phyloP scores from a whole-genome alignment of 805 yeast genomes.

The Saccharomycopsis selenospora region DNA sequence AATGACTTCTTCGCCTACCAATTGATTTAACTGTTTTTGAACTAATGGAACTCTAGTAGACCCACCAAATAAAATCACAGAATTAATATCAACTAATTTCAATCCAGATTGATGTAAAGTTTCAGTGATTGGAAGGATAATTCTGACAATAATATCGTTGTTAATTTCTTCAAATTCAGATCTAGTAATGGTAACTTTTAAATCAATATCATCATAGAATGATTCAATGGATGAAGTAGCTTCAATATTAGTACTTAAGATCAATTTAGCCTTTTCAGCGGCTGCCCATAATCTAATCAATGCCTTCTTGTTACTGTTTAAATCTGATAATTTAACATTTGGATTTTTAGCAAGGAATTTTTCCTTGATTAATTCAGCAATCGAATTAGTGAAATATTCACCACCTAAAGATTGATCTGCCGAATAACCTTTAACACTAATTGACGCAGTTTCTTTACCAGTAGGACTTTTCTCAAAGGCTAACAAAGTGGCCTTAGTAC shows the following conservation, averaged over 20 bases:
- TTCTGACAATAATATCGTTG: constrained; percentile 37
- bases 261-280: constrained; percentile 82
- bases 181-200: constrained; percentile 59
- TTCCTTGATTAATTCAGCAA: constrained; percentile 53
- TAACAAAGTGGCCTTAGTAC: constrained; percentile 81
- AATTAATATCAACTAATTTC: constrained; percentile 37
- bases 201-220: constrained; percentile 64
- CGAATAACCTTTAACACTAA: constrained; percentile 69
- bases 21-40: constrained; percentile 48
- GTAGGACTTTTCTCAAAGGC: constrained; percentile 43
- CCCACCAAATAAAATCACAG: constrained; percentile 85
- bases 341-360: constrained; percentile 47
- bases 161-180: constrained; percentile 67
- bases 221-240: constrained; percentile 73
- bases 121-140: constrained; percentile 47
- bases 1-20: constrained; percentile 53
- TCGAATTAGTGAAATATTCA: constrained; percentile 54
- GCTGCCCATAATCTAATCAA: constrained; percentile 66
- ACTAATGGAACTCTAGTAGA: constrained; percentile 85
- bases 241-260: constrained; percentile 83
- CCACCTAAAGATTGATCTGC: constrained; percentile 71
- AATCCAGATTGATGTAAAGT: constrained; percentile 37
- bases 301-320: constrained; percentile 46
- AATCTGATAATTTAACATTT: constrained; percentile 31
- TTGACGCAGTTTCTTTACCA: constrained; percentile 34